These are phyloP conservation scores for Strobilomyces dryophilus DNA, from an alignment of 768 basidiomycete genomes.

Conservation along the genomic window DNA sequence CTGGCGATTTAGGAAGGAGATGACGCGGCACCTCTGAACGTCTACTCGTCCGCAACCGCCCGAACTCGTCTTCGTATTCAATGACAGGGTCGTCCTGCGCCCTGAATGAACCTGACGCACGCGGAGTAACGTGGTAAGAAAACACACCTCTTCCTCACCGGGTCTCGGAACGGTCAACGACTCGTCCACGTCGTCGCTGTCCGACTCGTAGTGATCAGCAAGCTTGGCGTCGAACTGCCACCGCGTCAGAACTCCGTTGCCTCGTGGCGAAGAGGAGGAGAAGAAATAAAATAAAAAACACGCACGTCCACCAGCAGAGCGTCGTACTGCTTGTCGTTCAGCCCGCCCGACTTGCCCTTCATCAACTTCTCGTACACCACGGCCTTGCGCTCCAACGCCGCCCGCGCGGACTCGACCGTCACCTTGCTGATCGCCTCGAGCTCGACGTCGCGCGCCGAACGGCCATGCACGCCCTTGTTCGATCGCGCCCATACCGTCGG, in stretches of 20 bases:
- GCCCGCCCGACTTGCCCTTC: constrained; percentile 73
- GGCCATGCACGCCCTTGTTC: constrained; percentile 67
- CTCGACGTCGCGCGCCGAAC: constrained; percentile 66
- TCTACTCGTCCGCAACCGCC: constrained; percentile 63
- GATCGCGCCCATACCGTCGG: constrained; percentile 70
- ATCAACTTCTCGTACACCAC: constrained; percentile 75
- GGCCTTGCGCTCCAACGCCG: constrained; percentile 71
- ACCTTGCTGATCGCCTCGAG: constrained; percentile 65
- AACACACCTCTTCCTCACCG: constrained; percentile 36
- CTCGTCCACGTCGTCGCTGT: constrained; percentile 78
- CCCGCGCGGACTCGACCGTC: constrained; percentile 68
- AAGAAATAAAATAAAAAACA: too few relatives aligned
- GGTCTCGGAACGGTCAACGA: constrained; percentile 57
- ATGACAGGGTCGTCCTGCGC: constrained; percentile 69
- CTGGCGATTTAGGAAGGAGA: constrained; percentile 43
- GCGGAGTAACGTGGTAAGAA: not conserved
- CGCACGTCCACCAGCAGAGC: constrained; percentile 74
- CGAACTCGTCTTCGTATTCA: constrained; percentile 87
- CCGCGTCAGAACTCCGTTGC: not conserved
- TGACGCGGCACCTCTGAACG: constrained; percentile 77
- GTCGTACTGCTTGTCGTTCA: constrained; percentile 72
- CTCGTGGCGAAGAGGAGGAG: not conserved
- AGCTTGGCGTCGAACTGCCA: constrained; percentile 63
- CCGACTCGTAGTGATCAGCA: constrained; percentile 52
- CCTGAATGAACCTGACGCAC: not conserved